These are phyloP conservation scores for Podaxis sp. DNA, from an alignment of 768 basidiomycete species.

Conservation along the genomic window DNA sequence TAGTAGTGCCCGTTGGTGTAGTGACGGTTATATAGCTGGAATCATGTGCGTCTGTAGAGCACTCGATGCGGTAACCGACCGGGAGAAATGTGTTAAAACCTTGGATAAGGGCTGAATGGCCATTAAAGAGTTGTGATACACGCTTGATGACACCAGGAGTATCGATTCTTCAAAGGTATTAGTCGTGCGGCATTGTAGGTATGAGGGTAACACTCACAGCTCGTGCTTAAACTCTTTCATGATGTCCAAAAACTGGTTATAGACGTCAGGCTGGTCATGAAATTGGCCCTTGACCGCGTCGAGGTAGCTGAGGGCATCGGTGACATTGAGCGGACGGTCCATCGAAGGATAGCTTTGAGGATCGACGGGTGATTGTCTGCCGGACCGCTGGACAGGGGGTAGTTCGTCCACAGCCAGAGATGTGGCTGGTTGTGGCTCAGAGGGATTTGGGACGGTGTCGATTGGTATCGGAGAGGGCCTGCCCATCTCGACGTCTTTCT, in stretches of 20 bases:
- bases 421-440: slow-evolving; percentile 42
- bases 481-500: slow-evolving; percentile 11
- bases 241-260: slow-evolving; percentile 92
- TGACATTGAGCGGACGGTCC: slow-evolving; percentile 82
- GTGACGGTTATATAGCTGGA: slow-evolving; percentile 73
- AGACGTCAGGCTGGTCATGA: slow-evolving; percentile 89
- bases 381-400: slow-evolving; percentile 21
- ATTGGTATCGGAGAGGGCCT: slow-evolving; percentile 12
- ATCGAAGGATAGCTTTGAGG: slow-evolving; percentile 29
- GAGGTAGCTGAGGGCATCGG: slow-evolving; percentile 90
- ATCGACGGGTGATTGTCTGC: slow-evolving; percentile 28
- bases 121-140: slow-evolving; percentile 89
- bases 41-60: slow-evolving; percentile 62
- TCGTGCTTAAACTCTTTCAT: slow-evolving; percentile 99
- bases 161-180: slow-evolving; percentile 67
- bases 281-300: slow-evolving; percentile 94
- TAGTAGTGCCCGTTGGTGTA: slow-evolving; percentile 66
- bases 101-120: slow-evolving; percentile 88
- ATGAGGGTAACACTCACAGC: slow-evolving; percentile 46
- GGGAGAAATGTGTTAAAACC: slow-evolving; percentile 99
- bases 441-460: slow-evolving; percentile 4
- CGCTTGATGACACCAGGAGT: slow-evolving; percentile 97
- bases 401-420: slow-evolving; percentile 22
- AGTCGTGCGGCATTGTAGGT: not conserved
- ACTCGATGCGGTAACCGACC: slow-evolving; percentile 91